Evolutionary conservation across 257 asterid species (phyloP), one percentile per base, ranked within the genome.

Genomic region (Apocynum venetum): DNA sequence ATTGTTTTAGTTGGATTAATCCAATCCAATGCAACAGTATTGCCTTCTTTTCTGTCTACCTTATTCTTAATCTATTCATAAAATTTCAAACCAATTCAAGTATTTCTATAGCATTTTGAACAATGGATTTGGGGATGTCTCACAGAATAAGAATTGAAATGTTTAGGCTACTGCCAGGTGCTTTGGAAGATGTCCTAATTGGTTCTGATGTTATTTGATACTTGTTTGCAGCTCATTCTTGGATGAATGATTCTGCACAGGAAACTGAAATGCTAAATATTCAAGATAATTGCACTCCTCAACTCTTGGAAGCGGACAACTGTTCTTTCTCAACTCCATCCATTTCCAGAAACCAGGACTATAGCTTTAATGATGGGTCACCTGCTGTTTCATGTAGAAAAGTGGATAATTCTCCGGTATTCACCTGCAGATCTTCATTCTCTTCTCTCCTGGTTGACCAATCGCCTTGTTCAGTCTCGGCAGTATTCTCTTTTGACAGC

Each of bases 371-470:
- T 61, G 89, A 81, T 14, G 76, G 82, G 66, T 82, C 91, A 46
- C 88, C 87, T 47, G 68, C 80, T 31, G 40, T 63, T 79, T 76
- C 77, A 4, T 75, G 73, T 38, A 67, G 80, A 63, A 75, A 84
- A 70, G 78, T 35, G 13, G 87, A 81, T 57, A 79, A 75, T 66
- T 87, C 90, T 52, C 91, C 90, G 2, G 82, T 51, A 48, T 84
- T 84, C 83, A 84, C 91, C 38, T 87, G 93, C 79, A 85, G 84
- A 82, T 83, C 91, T 7, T 89, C 91, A 6, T 87, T 89, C 79
- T 85, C 88, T 60, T 79, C 91, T 17, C 76, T 86, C 76, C 77
- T 75, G 10, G 57, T 68, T 0, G 75, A 71, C 76, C 84, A 56
- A 56, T 80, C 89, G 15, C 87, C 88, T 49, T 77, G 83, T 65